These are phyloP conservation scores for Xylaria sp. DNA, from an alignment of 2,329 filamentous ascomycete species.

Conservation along the genomic window DNA sequence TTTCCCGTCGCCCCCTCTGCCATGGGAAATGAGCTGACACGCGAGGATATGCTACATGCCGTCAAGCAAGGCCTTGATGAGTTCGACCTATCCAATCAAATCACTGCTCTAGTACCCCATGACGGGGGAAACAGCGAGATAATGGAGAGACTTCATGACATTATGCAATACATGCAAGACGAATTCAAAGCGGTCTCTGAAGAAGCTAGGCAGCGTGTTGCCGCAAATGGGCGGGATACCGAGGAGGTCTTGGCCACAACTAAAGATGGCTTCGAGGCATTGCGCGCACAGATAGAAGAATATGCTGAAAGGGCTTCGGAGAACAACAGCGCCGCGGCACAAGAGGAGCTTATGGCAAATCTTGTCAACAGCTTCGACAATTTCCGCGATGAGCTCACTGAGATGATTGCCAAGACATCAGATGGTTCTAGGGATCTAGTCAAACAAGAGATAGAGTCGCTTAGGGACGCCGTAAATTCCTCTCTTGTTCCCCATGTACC, in stretches of 20 bases:
- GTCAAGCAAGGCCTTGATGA: slow-evolving; percentile 68
- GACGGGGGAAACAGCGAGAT: slow-evolving; percentile 61
- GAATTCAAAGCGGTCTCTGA: slow-evolving; percentile 71
- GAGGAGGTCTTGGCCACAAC: slow-evolving; percentile 90
- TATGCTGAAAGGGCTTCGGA: slow-evolving; percentile 81
- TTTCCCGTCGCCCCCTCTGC: slow-evolving; percentile 72
- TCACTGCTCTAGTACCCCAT: slow-evolving; percentile 56
- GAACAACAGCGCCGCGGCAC: slow-evolving; percentile 62
- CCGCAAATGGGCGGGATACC: slow-evolving; percentile 81
- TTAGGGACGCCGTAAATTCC: slow-evolving; percentile 80
- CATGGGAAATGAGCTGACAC: slow-evolving; percentile 64
- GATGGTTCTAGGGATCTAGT: slow-evolving; percentile 74
- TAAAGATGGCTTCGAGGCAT: slow-evolving; percentile 80
- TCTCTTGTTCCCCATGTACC: slow-evolving; percentile 70
- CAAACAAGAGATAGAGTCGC: slow-evolving; percentile 82
- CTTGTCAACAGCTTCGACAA: slow-evolving; percentile 73
- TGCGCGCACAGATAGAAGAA: slow-evolving; percentile 81
- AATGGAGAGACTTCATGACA: slow-evolving; percentile 69
- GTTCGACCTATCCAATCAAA: slow-evolving; percentile 51
- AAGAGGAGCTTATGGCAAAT: slow-evolving; percentile 81
- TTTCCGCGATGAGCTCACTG: slow-evolving; percentile 74
- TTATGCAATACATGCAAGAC: slow-evolving; percentile 68
- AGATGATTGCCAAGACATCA: slow-evolving; percentile 64
- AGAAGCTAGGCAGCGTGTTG: slow-evolving; percentile 80
- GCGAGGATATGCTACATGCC: slow-evolving; percentile 72